phyloP scores from a whole-genome alignment of 305 asterid genomes.

The Nicotiana rustica region DNA sequence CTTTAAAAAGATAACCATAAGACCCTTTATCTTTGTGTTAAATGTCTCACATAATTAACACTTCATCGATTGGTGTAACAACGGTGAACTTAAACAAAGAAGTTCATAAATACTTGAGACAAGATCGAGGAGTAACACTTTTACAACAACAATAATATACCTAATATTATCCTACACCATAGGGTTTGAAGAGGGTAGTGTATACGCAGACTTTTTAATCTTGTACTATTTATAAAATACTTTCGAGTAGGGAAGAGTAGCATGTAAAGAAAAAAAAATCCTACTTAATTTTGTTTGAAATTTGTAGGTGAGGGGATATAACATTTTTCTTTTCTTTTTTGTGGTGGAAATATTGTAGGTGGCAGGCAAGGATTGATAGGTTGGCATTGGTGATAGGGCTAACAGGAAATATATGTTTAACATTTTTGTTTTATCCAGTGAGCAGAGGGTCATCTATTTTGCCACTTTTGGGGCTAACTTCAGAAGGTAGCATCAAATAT shows the following conservation, averaged over 20 bases:
- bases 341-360: constrained; percentile 49
- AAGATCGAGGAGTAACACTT: too few relatives aligned
- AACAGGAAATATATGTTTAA: constrained; percentile 79
- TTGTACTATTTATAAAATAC: not conserved
- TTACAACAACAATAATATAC: too few relatives aligned
- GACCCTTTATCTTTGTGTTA: not conserved
- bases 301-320: not conserved
- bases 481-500: constrained; percentile 81
- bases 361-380: constrained; percentile 90
- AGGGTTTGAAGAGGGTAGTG: too few relatives aligned
- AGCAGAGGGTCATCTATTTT: constrained; percentile 82
- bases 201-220: too few relatives aligned
- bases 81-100: too few relatives aligned
- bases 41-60: not conserved
- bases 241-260: not conserved
- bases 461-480: constrained; percentile 80
- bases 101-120: too few relatives aligned
- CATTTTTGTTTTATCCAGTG: constrained; percentile 88
- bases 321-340: not conserved
- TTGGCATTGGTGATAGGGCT: constrained; percentile 76
- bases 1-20: not conserved
- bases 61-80: not conserved
- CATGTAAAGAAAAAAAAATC: not conserved
- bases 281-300: not conserved
- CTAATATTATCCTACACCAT: too few relatives aligned